Conservation (phyloP, 306 rosid species). For the Quercus alba region DNA sequence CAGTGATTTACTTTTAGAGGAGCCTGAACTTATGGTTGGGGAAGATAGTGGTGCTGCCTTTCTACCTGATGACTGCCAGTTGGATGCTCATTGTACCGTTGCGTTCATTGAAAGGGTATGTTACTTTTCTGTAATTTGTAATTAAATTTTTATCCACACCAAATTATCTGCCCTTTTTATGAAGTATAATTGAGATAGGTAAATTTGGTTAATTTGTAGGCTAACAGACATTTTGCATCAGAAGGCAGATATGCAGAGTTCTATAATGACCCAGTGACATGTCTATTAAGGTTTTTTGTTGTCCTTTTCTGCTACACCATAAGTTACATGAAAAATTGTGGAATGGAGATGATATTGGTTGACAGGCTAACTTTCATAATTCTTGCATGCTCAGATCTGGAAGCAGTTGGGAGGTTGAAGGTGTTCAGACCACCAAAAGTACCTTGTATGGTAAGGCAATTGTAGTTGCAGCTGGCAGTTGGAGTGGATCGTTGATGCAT, state of each 20-base stretch:
- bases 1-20: slow-evolving; percentile 54
- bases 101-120: slow-evolving; percentile 63
- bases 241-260: slow-evolving; percentile 79
- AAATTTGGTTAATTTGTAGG: slow-evolving; percentile 39
- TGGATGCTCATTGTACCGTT: slow-evolving; percentile 72
- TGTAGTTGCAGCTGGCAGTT: slow-evolving; percentile 87
- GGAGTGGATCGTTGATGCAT: slow-evolving; percentile 86
- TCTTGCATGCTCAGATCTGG: slow-evolving; percentile 46
- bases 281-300: slow-evolving; percentile 59
- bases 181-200: background rate
- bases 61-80: slow-evolving; percentile 77
- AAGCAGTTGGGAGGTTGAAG: slow-evolving; percentile 48
- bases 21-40: slow-evolving; percentile 69
- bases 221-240: slow-evolving; percentile 51
- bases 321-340: background rate
- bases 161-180: background rate
- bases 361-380: slow-evolving; percentile 16
- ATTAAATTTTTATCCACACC: background rate
- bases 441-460: slow-evolving; percentile 66
- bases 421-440: slow-evolving; percentile 59
- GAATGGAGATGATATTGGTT: background rate
- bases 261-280: slow-evolving; percentile 70
- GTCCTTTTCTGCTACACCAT: slow-evolving; percentile 8
- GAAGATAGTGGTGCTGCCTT: slow-evolving; percentile 65
- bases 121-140: slow-evolving; percentile 3